Evolutionary conservation across 1,284 basidiomycete species (phyloP).

Genomic region (Caloboletus firmus): DNA sequence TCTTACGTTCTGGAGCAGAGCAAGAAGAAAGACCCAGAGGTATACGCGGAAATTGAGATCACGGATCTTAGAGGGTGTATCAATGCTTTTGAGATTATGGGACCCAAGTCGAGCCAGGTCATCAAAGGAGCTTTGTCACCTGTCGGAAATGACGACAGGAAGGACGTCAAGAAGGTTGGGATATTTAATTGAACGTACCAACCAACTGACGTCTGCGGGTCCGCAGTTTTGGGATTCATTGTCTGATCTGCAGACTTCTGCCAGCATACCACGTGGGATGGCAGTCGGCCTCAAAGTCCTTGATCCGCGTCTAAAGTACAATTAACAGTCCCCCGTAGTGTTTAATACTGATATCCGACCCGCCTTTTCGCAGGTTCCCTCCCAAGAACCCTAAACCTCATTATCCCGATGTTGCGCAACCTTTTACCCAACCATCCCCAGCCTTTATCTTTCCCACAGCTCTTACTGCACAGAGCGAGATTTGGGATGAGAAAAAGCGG

Average conservation of each 20-base stretch:
- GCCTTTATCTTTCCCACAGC: constrained; percentile 55
- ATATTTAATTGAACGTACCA: not conserved
- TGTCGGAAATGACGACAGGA: constrained; percentile 49
- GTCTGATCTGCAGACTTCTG: constrained; percentile 59
- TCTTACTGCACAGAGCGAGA: constrained; percentile 56
- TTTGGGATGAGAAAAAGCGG: constrained; percentile 70
- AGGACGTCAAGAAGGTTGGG: constrained; percentile 62
- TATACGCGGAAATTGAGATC: constrained; percentile 55
- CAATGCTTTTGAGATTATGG: constrained; percentile 85
- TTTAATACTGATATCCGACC: not conserved
- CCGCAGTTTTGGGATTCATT: constrained; percentile 71
- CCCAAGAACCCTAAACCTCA: constrained; percentile 66
- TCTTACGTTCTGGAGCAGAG: constrained; percentile 48
- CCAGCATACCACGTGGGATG: constrained; percentile 69
- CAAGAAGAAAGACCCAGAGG: constrained; percentile 35
- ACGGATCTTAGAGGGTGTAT: constrained; percentile 68
- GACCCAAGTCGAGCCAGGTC: constrained; percentile 78
- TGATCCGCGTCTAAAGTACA: constrained; percentile 77
- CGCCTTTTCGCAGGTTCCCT: constrained; percentile 58
- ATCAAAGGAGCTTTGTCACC: constrained; percentile 71
- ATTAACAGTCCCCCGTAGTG: not conserved
- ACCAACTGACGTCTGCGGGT: constrained; percentile 2
- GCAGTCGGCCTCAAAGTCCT: constrained; percentile 74
- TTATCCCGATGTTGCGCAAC: constrained; percentile 22
- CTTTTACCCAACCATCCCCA: constrained; percentile 17